A percentile compares a stretch with the other conserved stretches of the same genome.
These are phyloP conservation scores for Epichloe gansuensis DNA, from an alignment of 2,329 filamentous ascomycete species.

Conservation along the genomic window DNA sequence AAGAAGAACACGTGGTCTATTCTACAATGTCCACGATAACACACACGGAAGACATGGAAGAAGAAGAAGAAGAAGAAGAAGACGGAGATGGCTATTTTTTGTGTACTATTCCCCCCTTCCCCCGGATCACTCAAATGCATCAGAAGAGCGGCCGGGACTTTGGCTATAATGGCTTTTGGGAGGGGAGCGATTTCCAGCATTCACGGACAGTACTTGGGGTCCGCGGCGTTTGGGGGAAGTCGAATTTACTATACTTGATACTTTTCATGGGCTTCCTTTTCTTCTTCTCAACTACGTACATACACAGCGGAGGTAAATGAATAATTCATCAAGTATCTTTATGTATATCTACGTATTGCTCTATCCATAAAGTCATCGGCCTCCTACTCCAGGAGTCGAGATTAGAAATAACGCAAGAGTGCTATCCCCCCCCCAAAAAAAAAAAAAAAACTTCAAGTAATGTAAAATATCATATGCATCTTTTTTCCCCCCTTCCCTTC, in stretches of 20 bases:
- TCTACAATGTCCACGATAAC: neutral
- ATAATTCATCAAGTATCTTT: too few species aligned
- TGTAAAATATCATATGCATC: too few species aligned
- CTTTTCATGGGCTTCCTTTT: neutral
- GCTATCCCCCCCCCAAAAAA: too few species aligned
- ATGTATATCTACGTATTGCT: too few species aligned
- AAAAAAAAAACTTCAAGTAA: neutral
- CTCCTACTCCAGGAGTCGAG: too few species aligned
- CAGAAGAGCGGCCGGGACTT: constrained; percentile 7
- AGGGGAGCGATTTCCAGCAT: constrained; percentile 9
- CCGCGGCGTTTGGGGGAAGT: constrained; percentile 10
- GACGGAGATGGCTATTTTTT: constrained; percentile 3
- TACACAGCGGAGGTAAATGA: neutral
- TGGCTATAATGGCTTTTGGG: constrained; percentile 8
- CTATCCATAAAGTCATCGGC: too few species aligned
- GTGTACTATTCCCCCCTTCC: constrained; percentile 7
- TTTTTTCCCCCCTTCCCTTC: too few species aligned
- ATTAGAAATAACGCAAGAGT: too few species aligned
- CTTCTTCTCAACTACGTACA: neutral
- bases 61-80: neutral
- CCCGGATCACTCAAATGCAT: constrained; percentile 6
- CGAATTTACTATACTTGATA: neutral
- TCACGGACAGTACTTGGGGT: constrained; percentile 6
- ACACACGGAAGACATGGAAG: neutral
- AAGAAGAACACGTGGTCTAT: neutral